These are phyloP conservation scores for Diaporthe citri DNA, from an alignment of 2,329 filamentous ascomycete genomes.

Conservation along the genomic window DNA sequence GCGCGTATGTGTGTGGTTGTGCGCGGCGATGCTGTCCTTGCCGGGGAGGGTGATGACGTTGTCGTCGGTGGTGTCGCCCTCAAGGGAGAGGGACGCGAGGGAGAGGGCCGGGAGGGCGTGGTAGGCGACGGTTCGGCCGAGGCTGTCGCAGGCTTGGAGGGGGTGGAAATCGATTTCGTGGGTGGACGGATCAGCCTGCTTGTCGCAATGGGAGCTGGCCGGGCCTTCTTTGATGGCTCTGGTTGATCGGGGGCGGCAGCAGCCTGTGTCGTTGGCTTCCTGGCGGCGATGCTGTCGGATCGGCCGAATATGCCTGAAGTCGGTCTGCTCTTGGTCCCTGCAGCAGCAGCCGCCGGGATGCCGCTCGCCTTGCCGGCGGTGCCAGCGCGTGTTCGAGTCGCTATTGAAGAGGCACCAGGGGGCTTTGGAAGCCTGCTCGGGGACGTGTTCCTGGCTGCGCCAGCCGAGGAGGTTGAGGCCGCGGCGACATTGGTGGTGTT, in stretches of 20 bases:
- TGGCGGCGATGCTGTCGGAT: constrained; percentile 34
- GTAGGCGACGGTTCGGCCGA: constrained; percentile 39
- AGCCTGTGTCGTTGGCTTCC: constrained; percentile 45
- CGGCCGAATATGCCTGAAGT: constrained; percentile 44
- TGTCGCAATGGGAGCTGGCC: constrained; percentile 41
- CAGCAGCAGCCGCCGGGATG: not conserved
- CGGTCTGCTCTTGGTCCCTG: constrained; percentile 39
- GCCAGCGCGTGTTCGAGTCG: constrained; percentile 41
- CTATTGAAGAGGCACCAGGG: constrained; percentile 52
- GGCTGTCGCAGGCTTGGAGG: constrained; percentile 38
- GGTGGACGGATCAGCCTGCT: constrained; percentile 39
- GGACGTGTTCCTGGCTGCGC: constrained; percentile 52
- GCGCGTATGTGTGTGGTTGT: constrained; percentile 52
- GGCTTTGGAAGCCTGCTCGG: constrained; percentile 64
- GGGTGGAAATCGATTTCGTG: constrained; percentile 38
- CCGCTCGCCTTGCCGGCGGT: constrained; percentile 10
- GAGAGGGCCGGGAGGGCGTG: constrained; percentile 44
- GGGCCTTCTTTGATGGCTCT: constrained; percentile 20
- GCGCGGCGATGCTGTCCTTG: constrained; percentile 34
- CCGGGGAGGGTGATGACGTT: constrained; percentile 36
- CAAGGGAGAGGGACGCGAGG: constrained; percentile 48
- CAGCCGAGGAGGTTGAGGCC: constrained; percentile 2
- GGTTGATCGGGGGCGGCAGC: not conserved
- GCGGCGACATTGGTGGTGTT: constrained; percentile 6
- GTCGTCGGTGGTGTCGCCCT: constrained; percentile 44